phyloP scores from a whole-genome alignment of 2,329 filamentous ascomycete species.

The Blastomyces emzantsi region DNA sequence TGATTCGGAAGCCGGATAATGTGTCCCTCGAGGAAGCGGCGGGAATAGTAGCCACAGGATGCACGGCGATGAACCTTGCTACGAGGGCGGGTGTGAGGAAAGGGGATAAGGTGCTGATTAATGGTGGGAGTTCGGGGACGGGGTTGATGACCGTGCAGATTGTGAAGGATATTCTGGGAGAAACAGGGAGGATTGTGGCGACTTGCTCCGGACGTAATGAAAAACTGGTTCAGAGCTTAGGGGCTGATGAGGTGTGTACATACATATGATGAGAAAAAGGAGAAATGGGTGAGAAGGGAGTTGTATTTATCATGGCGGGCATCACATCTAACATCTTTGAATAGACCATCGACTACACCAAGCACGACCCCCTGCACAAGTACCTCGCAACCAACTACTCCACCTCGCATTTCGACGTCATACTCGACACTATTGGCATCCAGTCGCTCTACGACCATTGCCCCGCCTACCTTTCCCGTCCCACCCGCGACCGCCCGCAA shows the following conservation, averaged over 20 bases:
- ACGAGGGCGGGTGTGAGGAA: constrained; percentile 1
- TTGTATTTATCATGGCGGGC: too few relatives aligned
- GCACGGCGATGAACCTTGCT: constrained; percentile 1
- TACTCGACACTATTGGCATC: constrained; percentile 1
- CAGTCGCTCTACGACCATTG: constrained; percentile 1
- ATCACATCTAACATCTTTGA: neutral
- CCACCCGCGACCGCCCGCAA: neutral
- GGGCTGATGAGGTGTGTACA: constrained; percentile 2
- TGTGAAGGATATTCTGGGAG: neutral
- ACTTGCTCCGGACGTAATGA: neutral
- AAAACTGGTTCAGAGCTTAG: neutral
- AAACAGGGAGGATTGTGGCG: neutral
- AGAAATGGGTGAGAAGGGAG: neutral
- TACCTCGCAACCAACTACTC: neutral
- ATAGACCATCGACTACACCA: constrained; percentile 4
- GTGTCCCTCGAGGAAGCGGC: neutral
- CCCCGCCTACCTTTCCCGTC: neutral
- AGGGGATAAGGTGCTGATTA: constrained; percentile 1
- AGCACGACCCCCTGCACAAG: neutral
- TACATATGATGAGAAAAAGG: neutral
- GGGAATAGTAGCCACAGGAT: neutral
- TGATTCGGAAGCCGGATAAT: neutral
- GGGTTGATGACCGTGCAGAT: constrained; percentile 1
- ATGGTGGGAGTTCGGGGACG: constrained; percentile 1
- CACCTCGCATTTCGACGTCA: neutral